Evolutionary conservation across 2,329 filamentous ascomycete species (phyloP), one percentile per base, ranked within the genome.

Genomic region (Cladosporium sp.): DNA sequence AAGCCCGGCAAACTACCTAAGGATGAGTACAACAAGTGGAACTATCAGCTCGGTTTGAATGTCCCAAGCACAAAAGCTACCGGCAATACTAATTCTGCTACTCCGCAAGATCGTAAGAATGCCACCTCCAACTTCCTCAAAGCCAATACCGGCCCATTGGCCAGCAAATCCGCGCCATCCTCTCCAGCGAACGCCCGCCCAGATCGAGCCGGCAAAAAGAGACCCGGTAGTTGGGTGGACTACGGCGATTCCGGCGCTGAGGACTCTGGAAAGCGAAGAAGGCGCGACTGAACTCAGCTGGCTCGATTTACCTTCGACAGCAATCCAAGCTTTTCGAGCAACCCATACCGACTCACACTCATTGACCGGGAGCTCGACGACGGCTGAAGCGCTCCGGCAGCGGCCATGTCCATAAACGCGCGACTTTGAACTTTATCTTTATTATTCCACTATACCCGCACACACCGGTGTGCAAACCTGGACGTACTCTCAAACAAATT

Each of bases 211-310:
- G 84, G 86, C 68, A 92, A 90, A 81, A 93, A 93, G 82, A 85
- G 91, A 58, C 91, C 93, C 69, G 86, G 84, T 71, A 91, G 88
- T 72, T 93, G 86, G 74, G 88, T 90, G 72, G 88, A 88, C 38
- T 92, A 84, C 71, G 84, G 84, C 11, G 90, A 92, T 68, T 21
- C 41, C n/a, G 41, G 41, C 14, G 90, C 90, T 68, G 86, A 83
- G 65, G 88, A 92, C 73, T 91, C 89, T 34, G 66, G 61, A 44
- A 76, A 76, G 65, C 71, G 75, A 3, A 72, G 72, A 66, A 76
- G 75, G 69, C 71, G 72, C 14, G 59, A 64, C 4, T 49, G 38
- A 28, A 38, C 7, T 30, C 34, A 57, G 26, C 26, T 30, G 26
- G 3, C 11, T 47, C 26, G 24, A 26, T 10, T 15, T 10, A 3